Evolutionary conservation across 1,139 yeast species (phyloP).

Genomic region (Hemisphaericaspora xylofermentans): DNA sequence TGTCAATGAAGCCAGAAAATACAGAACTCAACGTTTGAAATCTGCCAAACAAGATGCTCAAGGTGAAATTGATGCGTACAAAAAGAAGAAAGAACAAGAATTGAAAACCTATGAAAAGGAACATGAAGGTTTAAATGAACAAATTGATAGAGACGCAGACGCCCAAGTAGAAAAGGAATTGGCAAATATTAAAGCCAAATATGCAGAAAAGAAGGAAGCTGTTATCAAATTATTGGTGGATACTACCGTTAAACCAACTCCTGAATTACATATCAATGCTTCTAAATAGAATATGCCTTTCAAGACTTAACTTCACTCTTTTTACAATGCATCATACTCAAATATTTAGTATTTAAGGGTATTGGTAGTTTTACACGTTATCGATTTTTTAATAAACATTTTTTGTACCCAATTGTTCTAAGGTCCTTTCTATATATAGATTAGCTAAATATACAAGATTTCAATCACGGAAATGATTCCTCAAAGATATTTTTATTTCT

Average conservation of each 20-base stretch:
- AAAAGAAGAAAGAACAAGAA: slow-evolving; percentile 80
- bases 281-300: neutral
- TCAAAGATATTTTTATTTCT: neutral
- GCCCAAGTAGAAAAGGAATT: slow-evolving; percentile 59
- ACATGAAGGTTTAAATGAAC: slow-evolving; percentile 65
- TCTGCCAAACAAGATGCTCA: slow-evolving; percentile 94
- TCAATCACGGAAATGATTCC: neutral
- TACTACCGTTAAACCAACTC: slow-evolving; percentile 76
- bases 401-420: neutral
- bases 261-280: slow-evolving; percentile 83
- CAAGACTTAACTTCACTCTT: neutral
- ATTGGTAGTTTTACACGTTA: neutral
- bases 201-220: slow-evolving; percentile 57
- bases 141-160: slow-evolving; percentile 73
- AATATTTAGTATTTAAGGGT: neutral
- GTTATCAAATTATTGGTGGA: slow-evolving; percentile 79
- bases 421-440: neutral
- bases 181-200: slow-evolving; percentile 60
- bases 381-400: neutral
- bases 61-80: slow-evolving; percentile 83
- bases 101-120: slow-evolving; percentile 68
- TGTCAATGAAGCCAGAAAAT: slow-evolving; percentile 85
- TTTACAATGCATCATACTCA: neutral
- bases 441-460: slow-evolving; percentile 1
- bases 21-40: slow-evolving; percentile 85